Evolutionary conservation across 768 basidiomycete species (phyloP).

Genomic region (Termitomyces sp.): DNA sequence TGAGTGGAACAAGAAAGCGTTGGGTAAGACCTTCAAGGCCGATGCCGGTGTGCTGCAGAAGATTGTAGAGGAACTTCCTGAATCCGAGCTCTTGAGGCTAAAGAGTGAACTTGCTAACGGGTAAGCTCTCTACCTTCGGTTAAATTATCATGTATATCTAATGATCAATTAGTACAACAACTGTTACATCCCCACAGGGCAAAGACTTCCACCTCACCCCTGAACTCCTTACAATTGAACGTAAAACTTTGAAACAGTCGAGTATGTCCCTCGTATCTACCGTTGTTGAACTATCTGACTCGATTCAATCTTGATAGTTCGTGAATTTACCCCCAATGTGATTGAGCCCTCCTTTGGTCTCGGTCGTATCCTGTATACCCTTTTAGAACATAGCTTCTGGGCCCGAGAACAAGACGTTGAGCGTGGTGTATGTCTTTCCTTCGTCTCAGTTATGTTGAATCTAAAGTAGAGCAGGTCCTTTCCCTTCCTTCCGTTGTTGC

Average conservation of each 20-base stretch:
- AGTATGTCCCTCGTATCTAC: conserved; percentile 38
- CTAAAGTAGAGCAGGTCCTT: conserved; percentile 53
- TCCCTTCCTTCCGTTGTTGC: conserved; percentile 88
- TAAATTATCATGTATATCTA: background rate
- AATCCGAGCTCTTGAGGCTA: conserved; percentile 57
- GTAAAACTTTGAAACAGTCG: conserved; percentile 83
- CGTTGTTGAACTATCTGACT: background rate
- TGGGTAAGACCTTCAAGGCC: conserved; percentile 87
- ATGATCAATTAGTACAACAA: conserved; percentile 38
- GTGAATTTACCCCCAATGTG: conserved; percentile 95
- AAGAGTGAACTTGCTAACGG: conserved; percentile 72
- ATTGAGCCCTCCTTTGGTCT: conserved; percentile 98
- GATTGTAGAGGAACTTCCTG: conserved; percentile 59
- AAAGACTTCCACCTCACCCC: conserved; percentile 67
- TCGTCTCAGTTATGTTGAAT: background rate
- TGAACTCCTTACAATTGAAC: conserved; percentile 71
- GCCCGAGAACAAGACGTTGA: conserved; percentile 87
- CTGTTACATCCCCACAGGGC: conserved; percentile 54
- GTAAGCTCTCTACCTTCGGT: conserved; percentile 34
- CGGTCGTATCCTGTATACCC: conserved; percentile 89
- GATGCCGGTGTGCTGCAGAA: conserved; percentile 68
- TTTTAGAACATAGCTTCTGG: conserved; percentile 97
- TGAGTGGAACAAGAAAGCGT: conserved; percentile 80
- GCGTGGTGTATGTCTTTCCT: conserved; percentile 62
- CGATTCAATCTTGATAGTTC: conserved; percentile 47